These are phyloP conservation scores for Lepidium africanum DNA, from an alignment of 345 rosid genomes.

Conservation along the genomic window DNA sequence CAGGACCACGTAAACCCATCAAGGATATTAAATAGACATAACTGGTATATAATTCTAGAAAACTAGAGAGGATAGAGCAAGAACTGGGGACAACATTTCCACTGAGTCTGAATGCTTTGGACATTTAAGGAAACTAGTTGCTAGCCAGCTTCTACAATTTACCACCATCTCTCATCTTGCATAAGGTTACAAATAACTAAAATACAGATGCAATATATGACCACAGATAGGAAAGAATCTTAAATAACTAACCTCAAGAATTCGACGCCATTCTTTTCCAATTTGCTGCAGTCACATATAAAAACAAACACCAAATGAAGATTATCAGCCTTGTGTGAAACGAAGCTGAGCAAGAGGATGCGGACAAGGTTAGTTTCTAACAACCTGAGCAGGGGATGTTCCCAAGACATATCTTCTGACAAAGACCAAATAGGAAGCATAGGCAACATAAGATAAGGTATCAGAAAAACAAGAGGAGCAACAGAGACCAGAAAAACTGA, in stretches of 20 bases:
- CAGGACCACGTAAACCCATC: background rate
- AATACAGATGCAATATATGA: background rate
- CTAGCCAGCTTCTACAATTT: background rate
- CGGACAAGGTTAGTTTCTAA: background rate
- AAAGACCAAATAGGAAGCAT: background rate
- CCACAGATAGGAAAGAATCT: background rate
- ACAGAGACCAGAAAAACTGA: background rate
- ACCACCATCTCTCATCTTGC: background rate
- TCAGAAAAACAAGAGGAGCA: background rate
- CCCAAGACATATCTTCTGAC: conserved; percentile 2
- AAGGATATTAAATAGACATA: background rate
- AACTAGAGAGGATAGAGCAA: background rate
- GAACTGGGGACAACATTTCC: background rate
- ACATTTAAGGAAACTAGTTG: background rate
- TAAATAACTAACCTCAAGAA: background rate
- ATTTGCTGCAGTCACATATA: background rate
- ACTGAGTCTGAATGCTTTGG: background rate
- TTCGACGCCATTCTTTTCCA: conserved; percentile 3
- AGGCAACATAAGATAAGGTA: background rate
- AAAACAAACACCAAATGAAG: background rate
- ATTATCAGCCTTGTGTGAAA: background rate
- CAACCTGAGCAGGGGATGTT: conserved; percentile 10
- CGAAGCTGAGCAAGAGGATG: background rate
- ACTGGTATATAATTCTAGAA: background rate
- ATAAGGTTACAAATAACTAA: background rate